Conservation (phyloP, 2,329 filamentous ascomycete genomes). For the Aureobasidium sp. region DNA sequence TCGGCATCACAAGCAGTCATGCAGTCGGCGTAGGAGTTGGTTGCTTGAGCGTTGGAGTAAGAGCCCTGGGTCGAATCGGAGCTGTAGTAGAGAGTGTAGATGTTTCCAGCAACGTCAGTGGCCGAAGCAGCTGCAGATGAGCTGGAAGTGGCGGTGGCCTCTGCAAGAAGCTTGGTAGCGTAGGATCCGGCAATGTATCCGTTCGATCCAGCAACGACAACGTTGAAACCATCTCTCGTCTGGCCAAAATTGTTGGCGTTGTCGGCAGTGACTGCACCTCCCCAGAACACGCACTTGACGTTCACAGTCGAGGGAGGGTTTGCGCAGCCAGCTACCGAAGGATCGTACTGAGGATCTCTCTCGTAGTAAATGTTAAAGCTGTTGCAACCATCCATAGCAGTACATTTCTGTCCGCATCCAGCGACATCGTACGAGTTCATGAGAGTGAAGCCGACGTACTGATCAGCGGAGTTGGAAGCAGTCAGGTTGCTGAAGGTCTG, state of each 20-base stretch:
- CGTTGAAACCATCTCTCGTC: conserved; percentile 16
- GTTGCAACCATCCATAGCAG: conserved; percentile 14
- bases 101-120: conserved; percentile 15
- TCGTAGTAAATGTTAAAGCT: conserved; percentile 15
- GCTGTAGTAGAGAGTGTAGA: conserved; percentile 15
- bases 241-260: conserved; percentile 24
- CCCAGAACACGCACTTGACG: conserved; percentile 27
- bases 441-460: neutral
- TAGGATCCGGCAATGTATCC: neutral
- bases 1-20: conserved; percentile 13
- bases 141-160: conserved; percentile 13
- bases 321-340: conserved; percentile 25
- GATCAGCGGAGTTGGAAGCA: conserved; percentile 18
- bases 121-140: conserved; percentile 4
- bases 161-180: conserved; percentile 9
- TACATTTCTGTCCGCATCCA: conserved; percentile 12
- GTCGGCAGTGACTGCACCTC: conserved; percentile 19
- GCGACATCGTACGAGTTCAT: conserved; percentile 13
- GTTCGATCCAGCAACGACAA: conserved; percentile 1
- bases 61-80: conserved; percentile 12
- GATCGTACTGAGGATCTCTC: conserved; percentile 19
- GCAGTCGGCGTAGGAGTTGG: conserved; percentile 15
- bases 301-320: conserved; percentile 29
- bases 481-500: conserved; percentile 20
- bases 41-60: conserved; percentile 15